phyloP scores from a whole-genome alignment of 768 basidiomycete species.

The Tylopilus rubrobrunneus region DNA sequence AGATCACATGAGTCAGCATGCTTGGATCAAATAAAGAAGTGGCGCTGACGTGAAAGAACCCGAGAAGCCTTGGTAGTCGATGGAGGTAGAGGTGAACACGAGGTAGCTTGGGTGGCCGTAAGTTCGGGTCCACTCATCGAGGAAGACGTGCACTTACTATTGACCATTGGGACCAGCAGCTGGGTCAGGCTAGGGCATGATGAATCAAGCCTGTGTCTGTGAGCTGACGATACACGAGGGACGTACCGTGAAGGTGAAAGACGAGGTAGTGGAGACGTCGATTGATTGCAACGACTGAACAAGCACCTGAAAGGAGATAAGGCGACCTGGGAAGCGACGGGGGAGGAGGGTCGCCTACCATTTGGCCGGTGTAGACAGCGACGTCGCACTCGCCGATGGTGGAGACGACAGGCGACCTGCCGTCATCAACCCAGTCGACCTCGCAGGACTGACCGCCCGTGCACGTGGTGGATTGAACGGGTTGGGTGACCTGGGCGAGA shows the following conservation, averaged over 20 bases:
- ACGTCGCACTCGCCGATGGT: slow-evolving; percentile 51
- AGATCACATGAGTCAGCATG: slow-evolving; percentile 1
- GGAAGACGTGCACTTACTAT: slow-evolving; percentile 44
- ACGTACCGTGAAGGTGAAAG: slow-evolving; percentile 56
- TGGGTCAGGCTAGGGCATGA: slow-evolving; percentile 45
- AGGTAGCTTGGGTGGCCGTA: slow-evolving; percentile 47
- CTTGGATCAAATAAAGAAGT: not conserved
- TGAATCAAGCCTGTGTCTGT: not conserved
- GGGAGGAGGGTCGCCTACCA: not conserved
- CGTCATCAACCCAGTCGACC: slow-evolving; percentile 65
- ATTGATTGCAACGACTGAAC: slow-evolving; percentile 55
- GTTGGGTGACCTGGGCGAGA: slow-evolving; percentile 43
- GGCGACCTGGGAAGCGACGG: not conserved
- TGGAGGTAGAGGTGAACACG: slow-evolving; percentile 44
- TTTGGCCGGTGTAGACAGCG: slow-evolving; percentile 55
- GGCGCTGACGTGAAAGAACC: slow-evolving; percentile 51
- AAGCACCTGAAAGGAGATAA: slow-evolving; percentile 39
- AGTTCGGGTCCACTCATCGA: not conserved
- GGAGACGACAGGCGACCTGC: slow-evolving; percentile 44
- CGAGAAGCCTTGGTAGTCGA: slow-evolving; percentile 43
- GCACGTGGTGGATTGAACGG: slow-evolving; percentile 42
- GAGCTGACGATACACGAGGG: not conserved
- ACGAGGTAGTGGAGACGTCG: slow-evolving; percentile 44
- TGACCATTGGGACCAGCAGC: slow-evolving; percentile 49
- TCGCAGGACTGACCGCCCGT: slow-evolving; percentile 50